phyloP scores from a whole-genome alignment of 176 grass and related monocot species.

The Phyllostachys edulis region DNA sequence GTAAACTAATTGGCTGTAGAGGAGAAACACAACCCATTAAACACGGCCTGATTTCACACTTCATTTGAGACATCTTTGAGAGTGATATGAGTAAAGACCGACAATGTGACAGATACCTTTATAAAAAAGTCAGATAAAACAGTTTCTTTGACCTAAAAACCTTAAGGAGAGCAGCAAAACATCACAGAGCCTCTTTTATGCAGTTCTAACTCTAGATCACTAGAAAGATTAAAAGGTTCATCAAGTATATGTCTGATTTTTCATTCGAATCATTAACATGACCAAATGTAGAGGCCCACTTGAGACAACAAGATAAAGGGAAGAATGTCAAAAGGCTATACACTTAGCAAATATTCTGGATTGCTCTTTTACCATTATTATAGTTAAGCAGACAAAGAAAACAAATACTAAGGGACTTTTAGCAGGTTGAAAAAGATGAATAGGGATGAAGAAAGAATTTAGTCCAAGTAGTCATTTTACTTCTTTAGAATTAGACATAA shows the following conservation, averaged over 20 bases:
- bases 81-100: conserved; percentile 29
- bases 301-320: conserved; percentile 41
- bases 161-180: conserved; percentile 8
- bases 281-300: conserved; percentile 28
- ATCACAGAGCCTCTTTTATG: neutral
- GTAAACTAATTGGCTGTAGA: conserved; percentile 5
- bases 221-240: conserved; percentile 24
- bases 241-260: conserved; percentile 9
- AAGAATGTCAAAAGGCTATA: conserved; percentile 32
- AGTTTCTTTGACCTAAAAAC: conserved; percentile 50
- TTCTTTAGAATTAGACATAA: conserved; percentile 23
- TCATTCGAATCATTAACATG: conserved; percentile 9
- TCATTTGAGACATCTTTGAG: conserved; percentile 36
- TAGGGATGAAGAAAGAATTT: conserved; percentile 35
- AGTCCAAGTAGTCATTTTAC: conserved; percentile 43
- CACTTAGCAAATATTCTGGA: conserved; percentile 21
- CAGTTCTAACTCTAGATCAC: conserved; percentile 4
- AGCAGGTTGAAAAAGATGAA: conserved; percentile 35
- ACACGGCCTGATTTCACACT: conserved; percentile 26
- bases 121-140: conserved; percentile 37
- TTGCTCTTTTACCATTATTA: conserved; percentile 27
- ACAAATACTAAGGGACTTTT: conserved; percentile 25
- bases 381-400: conserved; percentile 29
- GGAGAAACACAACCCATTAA: conserved; percentile 18
- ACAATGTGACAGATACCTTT: conserved; percentile 47